Evolutionary conservation across 352 stramenopile species (phyloP).

Genomic region (Peronospora belbahrii): DNA sequence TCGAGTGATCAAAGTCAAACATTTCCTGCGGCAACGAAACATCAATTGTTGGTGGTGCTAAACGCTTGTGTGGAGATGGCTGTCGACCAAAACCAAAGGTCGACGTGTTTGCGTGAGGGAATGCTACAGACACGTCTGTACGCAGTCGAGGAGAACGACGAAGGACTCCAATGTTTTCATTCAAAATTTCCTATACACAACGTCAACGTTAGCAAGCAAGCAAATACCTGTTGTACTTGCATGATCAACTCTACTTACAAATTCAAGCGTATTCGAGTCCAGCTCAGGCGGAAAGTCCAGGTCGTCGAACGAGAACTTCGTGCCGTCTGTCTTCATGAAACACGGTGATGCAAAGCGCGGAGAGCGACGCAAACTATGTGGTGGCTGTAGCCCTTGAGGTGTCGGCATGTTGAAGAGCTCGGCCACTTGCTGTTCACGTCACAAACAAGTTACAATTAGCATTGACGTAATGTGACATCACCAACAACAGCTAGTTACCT

Average conservation of each 20-base stretch:
- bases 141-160: slow-evolving; percentile 71
- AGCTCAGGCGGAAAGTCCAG: slow-evolving; percentile 71
- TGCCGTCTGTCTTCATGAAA: slow-evolving; percentile 61
- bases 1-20: slow-evolving; percentile 81
- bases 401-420: slow-evolving; percentile 79
- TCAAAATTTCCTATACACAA: slow-evolving; percentile 50
- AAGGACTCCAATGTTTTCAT: slow-evolving; percentile 49
- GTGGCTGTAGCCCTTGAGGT: slow-evolving; percentile 45
- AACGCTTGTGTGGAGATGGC: slow-evolving; percentile 66
- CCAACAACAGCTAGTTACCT: slow-evolving; percentile 26
- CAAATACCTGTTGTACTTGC: too few relatives aligned
- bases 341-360: slow-evolving; percentile 66
- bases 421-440: slow-evolving; percentile 52
- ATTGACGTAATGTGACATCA: not conserved
- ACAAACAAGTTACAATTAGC: slow-evolving; percentile 6
- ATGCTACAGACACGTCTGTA: slow-evolving; percentile 78
- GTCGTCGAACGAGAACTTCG: slow-evolving; percentile 84
- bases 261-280: slow-evolving; percentile 61
- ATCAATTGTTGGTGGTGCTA: slow-evolving; percentile 65
- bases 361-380: slow-evolving; percentile 66
- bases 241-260: slow-evolving; percentile 45
- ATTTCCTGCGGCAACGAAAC: slow-evolving; percentile 73
- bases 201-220: not conserved
- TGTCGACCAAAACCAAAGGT: slow-evolving; percentile 40
- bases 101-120: slow-evolving; percentile 48